Conservation (phyloP, 2,329 filamentous ascomycete species). For the Sphaerulina vaccinii region DNA sequence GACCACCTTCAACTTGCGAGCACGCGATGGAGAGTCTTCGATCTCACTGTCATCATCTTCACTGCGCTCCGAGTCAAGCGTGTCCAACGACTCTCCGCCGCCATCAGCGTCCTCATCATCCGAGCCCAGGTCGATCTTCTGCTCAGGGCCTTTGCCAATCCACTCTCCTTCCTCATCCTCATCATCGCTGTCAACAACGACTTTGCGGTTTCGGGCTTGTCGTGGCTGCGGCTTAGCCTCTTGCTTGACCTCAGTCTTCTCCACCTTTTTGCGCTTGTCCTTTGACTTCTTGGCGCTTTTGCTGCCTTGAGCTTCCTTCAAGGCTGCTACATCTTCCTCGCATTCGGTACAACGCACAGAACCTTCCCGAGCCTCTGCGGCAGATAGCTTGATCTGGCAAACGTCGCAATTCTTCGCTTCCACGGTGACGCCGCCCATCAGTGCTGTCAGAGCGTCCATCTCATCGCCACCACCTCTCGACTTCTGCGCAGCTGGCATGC, state of each 20-base stretch:
- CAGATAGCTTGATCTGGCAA: slow-evolving; percentile 68
- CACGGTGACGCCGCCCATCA: slow-evolving; percentile 82
- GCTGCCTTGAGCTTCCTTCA: slow-evolving; percentile 49
- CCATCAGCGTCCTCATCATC: slow-evolving; percentile 87
- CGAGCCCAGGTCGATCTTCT: slow-evolving; percentile 52
- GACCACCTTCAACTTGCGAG: slow-evolving; percentile 24
- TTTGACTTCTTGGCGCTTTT: slow-evolving; percentile 27
- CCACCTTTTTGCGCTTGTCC: slow-evolving; percentile 16
- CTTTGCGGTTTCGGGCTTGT: slow-evolving; percentile 51
- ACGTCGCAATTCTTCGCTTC: slow-evolving; percentile 77
- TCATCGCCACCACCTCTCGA: slow-evolving; percentile 57
- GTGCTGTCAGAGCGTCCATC: slow-evolving; percentile 77
- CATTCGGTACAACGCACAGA: slow-evolving; percentile 70
- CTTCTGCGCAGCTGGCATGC: slow-evolving; percentile 44
- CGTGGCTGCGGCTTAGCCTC: slow-evolving; percentile 34
- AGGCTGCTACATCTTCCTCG: slow-evolving; percentile 67
- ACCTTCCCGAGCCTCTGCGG: slow-evolving; percentile 54
- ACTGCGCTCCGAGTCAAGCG: slow-evolving; percentile 67
- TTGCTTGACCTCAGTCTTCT: slow-evolving; percentile 27
- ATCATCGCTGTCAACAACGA: slow-evolving; percentile 65
- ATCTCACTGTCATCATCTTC: slow-evolving; percentile 51
- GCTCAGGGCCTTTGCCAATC: slow-evolving; percentile 71
- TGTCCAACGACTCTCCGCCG: slow-evolving; percentile 73
- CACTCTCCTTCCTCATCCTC: slow-evolving; percentile 61
- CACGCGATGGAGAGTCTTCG: slow-evolving; percentile 41